These are phyloP conservation scores for Plasmodium knowlesi DNA, from an alignment of 169 alveolate species.

Conservation along the genomic window DNA sequence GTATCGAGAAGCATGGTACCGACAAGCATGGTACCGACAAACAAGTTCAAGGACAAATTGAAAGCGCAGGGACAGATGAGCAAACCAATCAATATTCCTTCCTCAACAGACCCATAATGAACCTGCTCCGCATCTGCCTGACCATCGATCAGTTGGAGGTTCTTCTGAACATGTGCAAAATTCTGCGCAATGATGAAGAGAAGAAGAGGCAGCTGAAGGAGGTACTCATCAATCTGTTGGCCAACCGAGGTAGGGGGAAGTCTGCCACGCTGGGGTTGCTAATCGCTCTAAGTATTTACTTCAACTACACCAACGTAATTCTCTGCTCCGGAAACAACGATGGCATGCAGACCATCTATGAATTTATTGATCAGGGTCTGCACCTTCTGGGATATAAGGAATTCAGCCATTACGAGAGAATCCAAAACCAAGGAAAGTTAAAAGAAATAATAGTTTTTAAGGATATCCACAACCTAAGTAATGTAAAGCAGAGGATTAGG, in stretches of 20 bases:
- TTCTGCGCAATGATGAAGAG: constrained; percentile 59
- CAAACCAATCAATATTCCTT: neutral
- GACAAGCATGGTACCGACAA: neutral
- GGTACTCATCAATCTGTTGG: constrained; percentile 81
- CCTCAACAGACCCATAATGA: constrained; percentile 20
- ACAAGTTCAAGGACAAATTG: too few species aligned
- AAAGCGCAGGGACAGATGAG: neutral
- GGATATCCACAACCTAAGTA: constrained; percentile 1
- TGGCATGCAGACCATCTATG: constrained; percentile 97
- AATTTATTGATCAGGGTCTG: constrained; percentile 96
- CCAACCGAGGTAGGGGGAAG: constrained; percentile 99
- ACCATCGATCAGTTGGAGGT: constrained; percentile 61
- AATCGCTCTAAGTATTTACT: constrained; percentile 92
- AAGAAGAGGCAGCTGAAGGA: constrained; percentile 58
- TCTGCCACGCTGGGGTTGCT: constrained; percentile 98
- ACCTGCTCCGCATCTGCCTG: constrained; percentile 29
- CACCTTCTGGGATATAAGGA: constrained; percentile 92
- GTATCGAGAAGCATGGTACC: neutral
- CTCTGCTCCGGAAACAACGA: constrained; percentile 99
- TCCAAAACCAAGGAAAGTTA: constrained; percentile 76
- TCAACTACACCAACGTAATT: constrained; percentile 95
- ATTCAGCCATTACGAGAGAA: constrained; percentile 91
- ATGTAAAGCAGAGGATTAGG: constrained; percentile 78
- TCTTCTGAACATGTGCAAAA: constrained; percentile 44
- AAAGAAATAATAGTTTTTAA: constrained; percentile 73